phyloP scores from a whole-genome alignment of 768 basidiomycete species.

The Russula griseocarnosa region DNA sequence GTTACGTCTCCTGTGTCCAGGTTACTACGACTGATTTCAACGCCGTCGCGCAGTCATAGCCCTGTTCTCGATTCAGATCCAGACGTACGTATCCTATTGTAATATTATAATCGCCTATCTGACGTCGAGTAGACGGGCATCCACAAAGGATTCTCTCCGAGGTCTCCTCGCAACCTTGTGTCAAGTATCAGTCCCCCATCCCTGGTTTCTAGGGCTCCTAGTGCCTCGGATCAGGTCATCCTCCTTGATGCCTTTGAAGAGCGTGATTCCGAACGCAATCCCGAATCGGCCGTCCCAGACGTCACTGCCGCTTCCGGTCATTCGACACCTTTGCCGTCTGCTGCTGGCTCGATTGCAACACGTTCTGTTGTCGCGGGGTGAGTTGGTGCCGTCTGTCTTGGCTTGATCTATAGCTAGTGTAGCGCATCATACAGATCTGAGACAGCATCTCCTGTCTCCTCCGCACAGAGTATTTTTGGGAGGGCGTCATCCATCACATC shows the following conservation, averaged over 20 bases:
- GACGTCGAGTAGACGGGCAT: slow-evolving; percentile 3
- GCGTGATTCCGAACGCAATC: neutral
- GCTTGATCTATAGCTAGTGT: slow-evolving; percentile 1
- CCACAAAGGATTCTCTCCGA: neutral
- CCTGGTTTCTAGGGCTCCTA: slow-evolving; percentile 5
- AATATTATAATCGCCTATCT: neutral
- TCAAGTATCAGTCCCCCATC: slow-evolving; percentile 16
- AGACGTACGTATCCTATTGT: neutral
- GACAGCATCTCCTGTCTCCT: slow-evolving; percentile 18
- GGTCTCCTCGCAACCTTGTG: neutral
- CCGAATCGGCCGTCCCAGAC: neutral
- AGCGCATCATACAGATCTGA: slow-evolving; percentile 21
- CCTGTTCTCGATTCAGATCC: neutral
- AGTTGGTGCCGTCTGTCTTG: neutral
- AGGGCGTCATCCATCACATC: slow-evolving; percentile 4
- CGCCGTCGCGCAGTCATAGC: neutral
- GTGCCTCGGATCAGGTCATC: slow-evolving; percentile 2
- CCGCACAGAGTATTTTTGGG: slow-evolving; percentile 24
- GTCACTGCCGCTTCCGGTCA: neutral
- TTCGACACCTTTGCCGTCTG: slow-evolving; percentile 12
- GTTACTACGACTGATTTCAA: neutral
- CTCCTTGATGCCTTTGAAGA: neutral
- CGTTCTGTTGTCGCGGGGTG: slow-evolving; percentile 19
- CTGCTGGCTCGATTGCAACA: slow-evolving; percentile 11
- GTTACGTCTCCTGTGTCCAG: slow-evolving; percentile 4